Base-by-base conservation (phyloP, 2,329 filamentous ascomycete species). In the Chaetomiaceae sp. region DNA sequence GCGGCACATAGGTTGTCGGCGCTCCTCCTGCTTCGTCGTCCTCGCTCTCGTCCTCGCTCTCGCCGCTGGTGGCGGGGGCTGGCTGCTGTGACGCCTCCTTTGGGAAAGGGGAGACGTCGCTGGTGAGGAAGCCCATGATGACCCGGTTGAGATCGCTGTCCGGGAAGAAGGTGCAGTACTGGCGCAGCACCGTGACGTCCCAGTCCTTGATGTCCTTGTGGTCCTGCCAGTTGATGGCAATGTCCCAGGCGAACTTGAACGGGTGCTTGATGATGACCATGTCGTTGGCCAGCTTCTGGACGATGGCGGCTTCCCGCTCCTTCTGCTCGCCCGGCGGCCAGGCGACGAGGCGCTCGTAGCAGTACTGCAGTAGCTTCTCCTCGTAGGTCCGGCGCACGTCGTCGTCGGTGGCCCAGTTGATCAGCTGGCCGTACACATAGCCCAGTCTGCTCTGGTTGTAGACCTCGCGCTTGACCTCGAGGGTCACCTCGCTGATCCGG, bases 221-320 rank as follows among this genome's bases (percentile, higher is more conserved):
- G 68, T 96, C 91, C 61, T 88, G 82, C 88, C 92, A 97, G 65
- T 97, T 89, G 54, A 99, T 77, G 27, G 88, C 81, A 56, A 96
- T 86, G 63, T 90, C 87, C 95, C 95, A 99, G 0, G 94, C 94
- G 15, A 95, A 77, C 59, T 86, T 83, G 71, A 87, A 96, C 0
- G 90, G 89, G 63, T 97, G 91, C 63, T 92, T 91, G 67, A 99
- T 94, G 55, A 96, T 88, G 56, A 99, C 92, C 88, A 99, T 96
- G 57, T 92, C 94, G 58, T 85, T 83, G 0, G 92, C 91, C 48
- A 94, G 75, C 55, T 87, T 85, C 63, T 87, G 72, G 0, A 96
- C 86, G 59, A 87, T 84, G 33, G 83, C 75, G 23, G 88, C 81
- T 68, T 95, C 91, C 17, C 75, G 70, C 1, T 72, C 66, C 70